Evolutionary conservation across 176 grass and related monocot genomes (phyloP), one percentile per base, ranked within the genome.

Genomic region (Zizania latifolia): DNA sequence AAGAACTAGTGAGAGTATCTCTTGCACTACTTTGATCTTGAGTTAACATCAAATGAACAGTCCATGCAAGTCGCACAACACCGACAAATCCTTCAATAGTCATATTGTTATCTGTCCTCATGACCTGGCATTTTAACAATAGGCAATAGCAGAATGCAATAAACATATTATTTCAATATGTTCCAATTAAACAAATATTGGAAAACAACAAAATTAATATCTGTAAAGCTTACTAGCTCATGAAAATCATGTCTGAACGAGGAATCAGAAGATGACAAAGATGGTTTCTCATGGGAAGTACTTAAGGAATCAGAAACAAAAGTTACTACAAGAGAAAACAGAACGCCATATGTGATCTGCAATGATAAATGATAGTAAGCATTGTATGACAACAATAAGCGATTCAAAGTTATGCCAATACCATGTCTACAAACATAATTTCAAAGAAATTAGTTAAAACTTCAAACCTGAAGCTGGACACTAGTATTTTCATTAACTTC

Each of bases 201-300:
- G 44, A 62, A 61, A 28, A 67, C 58, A 16, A 66, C 36, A 62
- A 58, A 69, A 48, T 56, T 21, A n/a, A 30, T 6, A 80, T 37
- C 24, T 35, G n/a, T 35, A 31, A 46, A 70, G 26, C 83, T 75
- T 94, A 98, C 94, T 70, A 94, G 74, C 56, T 94, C 90, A 75
- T 94, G 86, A 82, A 98, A 98, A 85, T 98, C 91, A 14, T 81
- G 74, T 82, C 82, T 92, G 79, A 91, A 98, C 22, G 84, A 93
- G 63, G 84, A 60, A 82, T 98, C 91, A 76, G 79, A 86, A 6
- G 68, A 97, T 68, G 86, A 72, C 24, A 67, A 32, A 30, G 84
- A 87, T 56, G 48, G 17, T 62, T 75, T 89, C 38, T 87, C 81
- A 68, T 69, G 78, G 64, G 71, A 80, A 78, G 88, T 78, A 79